Percentiles rank a stretch among this genome's conserved stretches.
phyloP scores from a whole-genome alignment of 208 protist genomes.

The Zelonia costaricensis region DNA sequence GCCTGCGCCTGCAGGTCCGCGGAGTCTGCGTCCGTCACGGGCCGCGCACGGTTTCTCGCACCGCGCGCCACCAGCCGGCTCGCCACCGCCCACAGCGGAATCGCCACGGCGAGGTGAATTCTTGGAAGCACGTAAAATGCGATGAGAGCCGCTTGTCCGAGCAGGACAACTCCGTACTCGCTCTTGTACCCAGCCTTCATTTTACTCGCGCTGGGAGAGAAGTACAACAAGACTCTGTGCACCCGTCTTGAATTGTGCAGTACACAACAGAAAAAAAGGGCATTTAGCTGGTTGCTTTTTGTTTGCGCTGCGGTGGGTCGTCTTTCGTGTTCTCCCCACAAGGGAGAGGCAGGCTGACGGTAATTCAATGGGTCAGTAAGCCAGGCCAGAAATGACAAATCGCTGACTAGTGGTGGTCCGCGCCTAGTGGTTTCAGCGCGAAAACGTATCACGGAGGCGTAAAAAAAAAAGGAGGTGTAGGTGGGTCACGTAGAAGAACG shows the following conservation, averaged over 20 bases:
- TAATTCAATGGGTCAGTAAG: no score
- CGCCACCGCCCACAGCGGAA: constrained; percentile 39
- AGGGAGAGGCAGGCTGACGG: no score
- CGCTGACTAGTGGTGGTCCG: no score
- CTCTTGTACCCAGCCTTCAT: constrained; percentile 75
- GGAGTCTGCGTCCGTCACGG: constrained; percentile 24
- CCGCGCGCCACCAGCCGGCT: constrained; percentile 59
- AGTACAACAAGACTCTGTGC: neutral
- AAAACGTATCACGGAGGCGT: no score
- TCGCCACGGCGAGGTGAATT: neutral
- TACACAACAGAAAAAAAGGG: neutral
- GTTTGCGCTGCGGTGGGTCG: no score
- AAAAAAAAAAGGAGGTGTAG: no score
- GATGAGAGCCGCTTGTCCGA: neutral
- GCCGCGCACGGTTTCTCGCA: constrained; percentile 41
- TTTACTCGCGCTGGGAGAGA: neutral
- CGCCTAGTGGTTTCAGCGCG: no score
- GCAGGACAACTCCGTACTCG: constrained; percentile 38
- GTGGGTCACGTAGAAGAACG: no score
- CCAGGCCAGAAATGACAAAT: no score
- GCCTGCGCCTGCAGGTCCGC: constrained; percentile 15
- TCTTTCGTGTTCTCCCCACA: no score
- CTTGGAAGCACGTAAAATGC: neutral
- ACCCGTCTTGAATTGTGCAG: neutral
- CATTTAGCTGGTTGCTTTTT: no score